Evolutionary conservation across 2,329 filamentous ascomycete genomes (phyloP).

Genomic region (Hypoxylon sp.): DNA sequence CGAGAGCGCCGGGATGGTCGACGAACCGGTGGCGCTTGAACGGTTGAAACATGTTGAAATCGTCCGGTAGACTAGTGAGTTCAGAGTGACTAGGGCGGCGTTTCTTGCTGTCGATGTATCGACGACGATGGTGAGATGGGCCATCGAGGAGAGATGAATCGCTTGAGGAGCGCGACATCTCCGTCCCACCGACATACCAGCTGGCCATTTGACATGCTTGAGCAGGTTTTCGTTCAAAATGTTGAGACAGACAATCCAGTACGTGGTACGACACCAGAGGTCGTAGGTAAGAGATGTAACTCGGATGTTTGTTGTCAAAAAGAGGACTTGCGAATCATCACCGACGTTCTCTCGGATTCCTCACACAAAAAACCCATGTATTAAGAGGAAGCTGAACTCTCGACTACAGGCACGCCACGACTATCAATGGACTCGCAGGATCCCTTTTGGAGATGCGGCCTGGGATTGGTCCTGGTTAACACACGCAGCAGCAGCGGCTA

Average conservation of each 20-base stretch:
- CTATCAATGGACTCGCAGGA: constrained; percentile 43
- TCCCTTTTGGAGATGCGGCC: constrained; percentile 29
- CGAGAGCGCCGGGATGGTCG: constrained; percentile 40
- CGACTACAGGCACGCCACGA: constrained; percentile 44
- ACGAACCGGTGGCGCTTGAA: constrained; percentile 50
- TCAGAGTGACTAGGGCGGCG: constrained; percentile 58
- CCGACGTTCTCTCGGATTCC: constrained; percentile 31
- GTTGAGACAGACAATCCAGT: constrained; percentile 34
- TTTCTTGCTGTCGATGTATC: constrained; percentile 57
- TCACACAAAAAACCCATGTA: constrained; percentile 36
- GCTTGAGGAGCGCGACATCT: constrained; percentile 55
- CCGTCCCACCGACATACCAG: constrained; percentile 54
- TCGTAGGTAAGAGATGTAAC: constrained; percentile 32
- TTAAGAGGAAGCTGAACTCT: constrained; percentile 32
- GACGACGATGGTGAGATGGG: constrained; percentile 43
- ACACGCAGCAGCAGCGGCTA: constrained; percentile 43
- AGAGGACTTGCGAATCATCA: constrained; percentile 41
- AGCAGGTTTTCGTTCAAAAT: constrained; percentile 35
- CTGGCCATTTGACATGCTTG: constrained; percentile 57
- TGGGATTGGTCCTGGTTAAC: constrained; percentile 39
- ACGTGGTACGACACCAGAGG: constrained; percentile 42
- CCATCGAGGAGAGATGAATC: constrained; percentile 51
- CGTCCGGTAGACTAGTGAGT: constrained; percentile 50
- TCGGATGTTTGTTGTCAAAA: constrained; percentile 38
- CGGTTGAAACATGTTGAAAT: constrained; percentile 59